A percentile compares a stretch with the other conserved stretches of the same genome.
Evolutionary conservation across 2,329 filamentous ascomycete genomes (phyloP).

Genomic region (Myotisia sp.): DNA sequence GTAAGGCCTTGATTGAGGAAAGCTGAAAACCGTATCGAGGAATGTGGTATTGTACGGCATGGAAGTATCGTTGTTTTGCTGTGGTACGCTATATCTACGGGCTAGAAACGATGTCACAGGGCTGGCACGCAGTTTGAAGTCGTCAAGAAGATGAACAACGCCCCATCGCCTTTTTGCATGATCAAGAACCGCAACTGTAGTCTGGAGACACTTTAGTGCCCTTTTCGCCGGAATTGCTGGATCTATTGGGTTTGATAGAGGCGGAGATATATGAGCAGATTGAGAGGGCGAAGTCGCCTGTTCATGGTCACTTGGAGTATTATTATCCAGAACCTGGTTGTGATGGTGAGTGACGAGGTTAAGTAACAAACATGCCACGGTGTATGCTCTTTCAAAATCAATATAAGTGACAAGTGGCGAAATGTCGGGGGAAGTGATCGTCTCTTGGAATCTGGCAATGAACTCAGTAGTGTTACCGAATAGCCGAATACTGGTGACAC

Average conservation of each 20-base stretch:
- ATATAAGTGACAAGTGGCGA: constrained; percentile 68
- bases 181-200: constrained; percentile 21
- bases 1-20: no score
- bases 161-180: constrained; percentile 25
- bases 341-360: constrained; percentile 33
- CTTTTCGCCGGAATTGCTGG: not conserved
- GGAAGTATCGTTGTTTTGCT: no score
- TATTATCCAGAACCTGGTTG: constrained; percentile 9
- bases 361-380: constrained; percentile 45
- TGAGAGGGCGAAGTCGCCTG: not conserved
- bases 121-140: constrained; percentile 22
- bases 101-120: constrained; percentile 17
- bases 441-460: constrained; percentile 55
- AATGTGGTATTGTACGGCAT: no score
- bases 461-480: constrained; percentile 82
- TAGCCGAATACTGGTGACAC: constrained; percentile 65
- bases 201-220: constrained; percentile 18
- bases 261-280: not conserved
- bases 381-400: constrained; percentile 73
- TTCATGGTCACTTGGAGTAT: not conserved
- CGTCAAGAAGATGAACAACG: constrained; percentile 17
- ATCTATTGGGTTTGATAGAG: not conserved
- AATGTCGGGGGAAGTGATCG: constrained; percentile 46
- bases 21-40: no score
- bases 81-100: constrained; percentile 10